Conservation (phyloP, 2,329 filamentous ascomycete genomes). For the Sporothrix luriei region DNA sequence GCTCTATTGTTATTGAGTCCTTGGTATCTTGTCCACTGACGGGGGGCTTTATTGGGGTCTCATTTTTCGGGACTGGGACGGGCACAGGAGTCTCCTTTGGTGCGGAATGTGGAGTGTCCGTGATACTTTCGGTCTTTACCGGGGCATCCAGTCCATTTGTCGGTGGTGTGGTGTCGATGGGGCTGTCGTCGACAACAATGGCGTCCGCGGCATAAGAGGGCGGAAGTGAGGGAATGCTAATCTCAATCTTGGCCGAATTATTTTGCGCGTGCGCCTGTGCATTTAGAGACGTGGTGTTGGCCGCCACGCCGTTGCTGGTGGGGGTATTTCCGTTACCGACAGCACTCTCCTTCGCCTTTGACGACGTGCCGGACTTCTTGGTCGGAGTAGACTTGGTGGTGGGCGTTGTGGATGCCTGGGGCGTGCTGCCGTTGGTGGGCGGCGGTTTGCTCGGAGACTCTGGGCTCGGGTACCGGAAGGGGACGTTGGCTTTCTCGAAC, state of each 20-base stretch:
- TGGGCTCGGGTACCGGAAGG: constrained; percentile 48
- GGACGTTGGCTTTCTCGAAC: constrained; percentile 48
- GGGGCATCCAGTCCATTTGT: constrained; percentile 23
- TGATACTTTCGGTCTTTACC: not conserved
- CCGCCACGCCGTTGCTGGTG: constrained; percentile 37
- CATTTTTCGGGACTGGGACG: constrained; percentile 10
- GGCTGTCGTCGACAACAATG: not conserved
- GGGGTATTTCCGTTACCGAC: constrained; percentile 27
- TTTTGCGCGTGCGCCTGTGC: constrained; percentile 44
- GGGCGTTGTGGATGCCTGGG: constrained; percentile 38
- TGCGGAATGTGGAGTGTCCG: not conserved
- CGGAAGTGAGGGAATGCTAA: constrained; percentile 48
- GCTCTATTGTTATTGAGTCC: constrained; percentile 52
- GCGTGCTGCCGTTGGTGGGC: constrained; percentile 21
- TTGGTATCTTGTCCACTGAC: constrained; percentile 27
- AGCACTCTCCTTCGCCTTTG: constrained; percentile 32
- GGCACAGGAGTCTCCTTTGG: constrained; percentile 9
- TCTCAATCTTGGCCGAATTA: constrained; percentile 49
- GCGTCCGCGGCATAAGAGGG: constrained; percentile 22
- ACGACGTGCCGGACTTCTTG: constrained; percentile 37
- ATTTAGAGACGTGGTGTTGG: constrained; percentile 36
- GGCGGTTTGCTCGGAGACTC: constrained; percentile 39
- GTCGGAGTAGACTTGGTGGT: constrained; percentile 39
- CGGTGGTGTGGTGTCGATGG: not conserved
- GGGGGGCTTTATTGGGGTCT: constrained; percentile 8